phyloP scores from a whole-genome alignment of 108 stramenopile species.

The Fistulifera pelliculosa region DNA sequence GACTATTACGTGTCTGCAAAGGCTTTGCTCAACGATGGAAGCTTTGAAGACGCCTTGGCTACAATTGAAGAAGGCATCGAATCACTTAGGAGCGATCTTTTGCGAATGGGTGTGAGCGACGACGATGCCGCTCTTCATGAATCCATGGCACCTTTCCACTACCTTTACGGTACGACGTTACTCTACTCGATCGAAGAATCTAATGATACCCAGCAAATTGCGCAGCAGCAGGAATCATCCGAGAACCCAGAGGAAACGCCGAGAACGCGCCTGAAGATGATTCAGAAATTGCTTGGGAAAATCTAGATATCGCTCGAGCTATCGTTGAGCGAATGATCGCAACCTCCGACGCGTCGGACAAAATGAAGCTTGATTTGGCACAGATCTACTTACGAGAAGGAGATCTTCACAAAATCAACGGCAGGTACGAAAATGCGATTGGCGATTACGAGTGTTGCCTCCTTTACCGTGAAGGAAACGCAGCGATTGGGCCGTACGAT shows the following conservation, averaged over 20 bases:
- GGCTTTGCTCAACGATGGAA: constrained; percentile 31
- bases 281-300: constrained; percentile 83
- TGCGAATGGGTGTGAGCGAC: not conserved
- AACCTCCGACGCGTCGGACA: not conserved
- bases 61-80: constrained; percentile 28
- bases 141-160: constrained; percentile 70
- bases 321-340: constrained; percentile 34
- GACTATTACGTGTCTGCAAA: constrained; percentile 32
- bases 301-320: constrained; percentile 66
- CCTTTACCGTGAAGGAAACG: constrained; percentile 14
- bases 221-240: constrained; percentile 7
- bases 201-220: constrained; percentile 23
- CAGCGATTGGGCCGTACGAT: constrained; percentile 30
- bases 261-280: constrained; percentile 31
- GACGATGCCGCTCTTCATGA: constrained; percentile 38
- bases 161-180: constrained; percentile 81
- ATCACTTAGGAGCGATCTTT: constrained; percentile 2
- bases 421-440: constrained; percentile 39
- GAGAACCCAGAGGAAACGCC: constrained; percentile 5
- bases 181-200: constrained; percentile 79
- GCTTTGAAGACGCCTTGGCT: constrained; percentile 49
- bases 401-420: constrained; percentile 68
- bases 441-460: constrained; percentile 52
- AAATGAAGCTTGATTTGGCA: constrained; percentile 42
- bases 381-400: constrained; percentile 66